Base-by-base conservation (phyloP, 306 rosid species). In the Cucumis cinereus region DNA sequence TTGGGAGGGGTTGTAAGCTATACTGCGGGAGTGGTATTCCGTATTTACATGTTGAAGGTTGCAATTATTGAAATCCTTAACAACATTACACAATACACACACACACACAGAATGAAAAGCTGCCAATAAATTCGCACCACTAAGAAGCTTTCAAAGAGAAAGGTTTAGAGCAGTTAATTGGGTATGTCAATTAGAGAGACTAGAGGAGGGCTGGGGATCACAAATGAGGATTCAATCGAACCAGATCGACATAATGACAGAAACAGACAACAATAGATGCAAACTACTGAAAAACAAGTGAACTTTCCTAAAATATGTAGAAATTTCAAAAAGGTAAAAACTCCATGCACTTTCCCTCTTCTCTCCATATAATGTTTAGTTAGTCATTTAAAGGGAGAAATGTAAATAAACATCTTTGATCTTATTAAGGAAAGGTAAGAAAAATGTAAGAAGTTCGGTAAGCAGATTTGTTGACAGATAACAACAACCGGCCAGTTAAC, bases 401-500 rank as follows among this genome's bases (percentile, higher is more conserved):
- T 15, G 8, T 50, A 50, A 50, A 50, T 50, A 50, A 50, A 50
- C 3, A 50, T 45, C 52, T 45, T 45, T 13, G 55, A 50, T 50
- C 52, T 45, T 50, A 50, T 17, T 16, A 16, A 50, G 55, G 55
- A 41, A 68, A 68, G 10, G 54, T 5, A 6, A 6, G 13, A 6
- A 19, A 71, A 79, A 83, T 91, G 86, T 93, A 54, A 85, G 89
- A 93, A 88, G 83, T 87, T 91, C 96, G 97, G 98, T 93, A 89
- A 91, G 92, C 97, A 93, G 93, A 91, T 81, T 23, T 50, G 83
- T 86, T 73, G 93, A 93, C 83, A 23, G 89, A 91, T 63, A 88
- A 36, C 98, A 81, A 88, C 82, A 83, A 82, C 86, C 95, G 95
- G 93, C 96, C 96, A 88, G 97, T 61, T 16, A 93, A 88, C 90